Conservation (phyloP, 2,329 filamentous ascomycete species). For the Dendrostoma leiphaemia region DNA sequence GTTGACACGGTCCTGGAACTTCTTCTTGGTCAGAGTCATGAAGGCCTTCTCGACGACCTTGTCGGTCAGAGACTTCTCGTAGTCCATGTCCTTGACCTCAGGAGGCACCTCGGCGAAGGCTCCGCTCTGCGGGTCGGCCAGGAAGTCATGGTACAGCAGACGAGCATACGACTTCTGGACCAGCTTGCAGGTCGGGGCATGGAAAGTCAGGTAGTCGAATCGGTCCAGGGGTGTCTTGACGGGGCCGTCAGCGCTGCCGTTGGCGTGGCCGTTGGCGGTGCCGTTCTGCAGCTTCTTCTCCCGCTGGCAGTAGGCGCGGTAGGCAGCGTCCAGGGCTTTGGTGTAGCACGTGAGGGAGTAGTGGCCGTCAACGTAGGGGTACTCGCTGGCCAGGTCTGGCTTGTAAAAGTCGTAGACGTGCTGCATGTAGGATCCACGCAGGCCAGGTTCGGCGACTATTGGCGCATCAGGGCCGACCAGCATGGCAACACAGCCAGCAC, state of each 20-base stretch:
- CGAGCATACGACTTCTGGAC: slow-evolving; percentile 83
- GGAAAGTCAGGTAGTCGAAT: slow-evolving; percentile 82
- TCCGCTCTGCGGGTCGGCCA: slow-evolving; percentile 64
- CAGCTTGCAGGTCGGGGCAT: slow-evolving; percentile 83
- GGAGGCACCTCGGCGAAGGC: slow-evolving; percentile 73
- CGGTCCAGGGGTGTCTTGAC: slow-evolving; percentile 69
- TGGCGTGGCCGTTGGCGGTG: slow-evolving; percentile 45
- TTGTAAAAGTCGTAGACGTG: slow-evolving; percentile 91
- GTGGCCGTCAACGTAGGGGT: slow-evolving; percentile 81
- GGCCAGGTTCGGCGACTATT: slow-evolving; percentile 73
- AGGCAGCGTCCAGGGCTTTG: slow-evolving; percentile 76
- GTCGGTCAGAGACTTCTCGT: slow-evolving; percentile 75
- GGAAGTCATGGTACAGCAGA: slow-evolving; percentile 83
- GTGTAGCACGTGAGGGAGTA: slow-evolving; percentile 82
- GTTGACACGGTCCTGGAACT: slow-evolving; percentile 73
- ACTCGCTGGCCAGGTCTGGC: slow-evolving; percentile 83
- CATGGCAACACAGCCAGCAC: slow-evolving; percentile 76
- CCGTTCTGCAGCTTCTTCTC: slow-evolving; percentile 57
- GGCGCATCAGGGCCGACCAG: slow-evolving; percentile 77
- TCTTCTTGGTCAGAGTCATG: slow-evolving; percentile 81
- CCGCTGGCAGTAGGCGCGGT: slow-evolving; percentile 75
- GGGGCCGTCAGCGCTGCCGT: slow-evolving; percentile 51
- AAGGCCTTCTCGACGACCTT: slow-evolving; percentile 86
- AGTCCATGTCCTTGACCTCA: slow-evolving; percentile 75
- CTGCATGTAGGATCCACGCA: slow-evolving; percentile 77